Conservation (phyloP, 169 alveolate genomes). For the Plasmodium berghei region DNA sequence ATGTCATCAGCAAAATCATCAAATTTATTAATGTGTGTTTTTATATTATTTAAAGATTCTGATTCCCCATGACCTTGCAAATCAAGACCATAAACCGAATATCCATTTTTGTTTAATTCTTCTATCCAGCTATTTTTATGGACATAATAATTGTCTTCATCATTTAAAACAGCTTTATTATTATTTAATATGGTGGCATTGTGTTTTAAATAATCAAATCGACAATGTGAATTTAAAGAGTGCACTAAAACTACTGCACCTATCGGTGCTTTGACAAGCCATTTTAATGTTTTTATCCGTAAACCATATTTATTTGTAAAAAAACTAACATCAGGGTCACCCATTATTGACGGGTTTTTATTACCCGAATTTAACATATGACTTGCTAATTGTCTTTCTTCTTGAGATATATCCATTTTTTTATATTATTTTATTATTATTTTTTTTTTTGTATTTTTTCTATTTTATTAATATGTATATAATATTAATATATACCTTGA, state of each 20-base stretch:
- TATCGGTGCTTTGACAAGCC: conserved; percentile 25
- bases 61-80: conserved; percentile 33
- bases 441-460: too few relatives aligned
- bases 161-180: conserved; percentile 19
- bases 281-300: conserved; percentile 32
- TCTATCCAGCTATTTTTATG: conserved; percentile 29
- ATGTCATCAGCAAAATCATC: conserved; percentile 9
- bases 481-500: too few relatives aligned
- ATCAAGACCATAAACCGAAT: conserved; percentile 31
- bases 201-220: conserved; percentile 53
- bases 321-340: conserved; percentile 14
- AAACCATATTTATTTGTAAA: conserved; percentile 56
- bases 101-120: conserved; percentile 4
- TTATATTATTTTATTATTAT: too few relatives aligned
- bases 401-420: too few relatives aligned
- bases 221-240: conserved; percentile 62
- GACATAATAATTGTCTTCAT: conserved; percentile 5
- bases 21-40: conserved; percentile 15
- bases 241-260: conserved; percentile 69
- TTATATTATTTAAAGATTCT: background rate
- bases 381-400: too few relatives aligned
- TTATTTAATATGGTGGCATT: background rate
- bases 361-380: too few relatives aligned
- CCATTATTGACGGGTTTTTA: background rate
- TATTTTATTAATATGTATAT: too few relatives aligned